Evolutionary conservation across 2,329 filamentous ascomycete species (phyloP).

Genomic region (Scopulariopsis brevicaulis): DNA sequence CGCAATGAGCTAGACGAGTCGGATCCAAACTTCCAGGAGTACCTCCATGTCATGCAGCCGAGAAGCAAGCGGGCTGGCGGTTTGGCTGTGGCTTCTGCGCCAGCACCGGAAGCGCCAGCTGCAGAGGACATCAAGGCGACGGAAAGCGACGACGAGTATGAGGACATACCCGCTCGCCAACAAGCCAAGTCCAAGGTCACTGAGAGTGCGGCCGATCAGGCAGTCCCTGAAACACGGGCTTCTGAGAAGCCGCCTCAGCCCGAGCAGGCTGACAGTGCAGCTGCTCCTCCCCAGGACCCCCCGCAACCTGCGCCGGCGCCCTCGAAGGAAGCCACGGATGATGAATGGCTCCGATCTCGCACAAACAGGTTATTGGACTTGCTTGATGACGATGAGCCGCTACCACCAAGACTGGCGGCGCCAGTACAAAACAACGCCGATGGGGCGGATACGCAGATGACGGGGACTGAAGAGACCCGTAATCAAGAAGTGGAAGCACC

Average conservation of each 20-base stretch:
- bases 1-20: constrained; percentile 44
- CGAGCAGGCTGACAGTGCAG: neutral
- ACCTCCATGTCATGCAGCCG: constrained; percentile 69
- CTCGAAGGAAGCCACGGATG: constrained; percentile 50
- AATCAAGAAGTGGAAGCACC: neutral
- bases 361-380: constrained; percentile 81
- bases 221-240: neutral
- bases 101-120: neutral
- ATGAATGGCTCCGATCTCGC: constrained; percentile 83
- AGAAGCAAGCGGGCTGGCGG: constrained; percentile 1
- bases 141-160: constrained; percentile 68
- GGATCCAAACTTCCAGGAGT: constrained; percentile 79
- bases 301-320: neutral
- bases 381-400: constrained; percentile 59
- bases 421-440: neutral
- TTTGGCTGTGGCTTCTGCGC: constrained; percentile 4
- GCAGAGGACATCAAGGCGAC: constrained; percentile 31
- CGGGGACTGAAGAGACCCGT: constrained; percentile 8
- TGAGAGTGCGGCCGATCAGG: neutral
- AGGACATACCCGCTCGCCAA: constrained; percentile 40
- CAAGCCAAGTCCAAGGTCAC: neutral
- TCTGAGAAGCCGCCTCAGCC: neutral
- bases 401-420: neutral
- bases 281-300: neutral
- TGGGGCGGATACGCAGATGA: neutral